A percentile compares a stretch with the other conserved stretches of the same genome.
Conservation (phyloP, 192 early-diverging fungal genomes). For the Mortierella hygrophila region DNA sequence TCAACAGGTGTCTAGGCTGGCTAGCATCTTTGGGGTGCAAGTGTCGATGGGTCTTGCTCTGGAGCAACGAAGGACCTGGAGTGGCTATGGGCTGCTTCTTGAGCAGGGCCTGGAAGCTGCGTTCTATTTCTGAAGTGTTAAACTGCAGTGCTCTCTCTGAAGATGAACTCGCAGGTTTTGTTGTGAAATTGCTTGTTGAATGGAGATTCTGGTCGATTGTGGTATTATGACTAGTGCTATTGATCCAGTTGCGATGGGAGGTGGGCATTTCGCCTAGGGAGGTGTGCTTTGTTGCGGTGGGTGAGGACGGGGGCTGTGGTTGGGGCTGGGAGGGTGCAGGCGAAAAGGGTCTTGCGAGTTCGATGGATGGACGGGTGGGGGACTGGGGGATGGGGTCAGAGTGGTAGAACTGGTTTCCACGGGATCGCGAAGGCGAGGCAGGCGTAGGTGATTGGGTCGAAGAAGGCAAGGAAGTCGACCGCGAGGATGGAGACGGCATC, state of each 20-base stretch:
- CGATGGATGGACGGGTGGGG: conserved; percentile 10
- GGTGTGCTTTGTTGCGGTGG: conserved; percentile 1
- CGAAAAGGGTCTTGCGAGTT: background rate
- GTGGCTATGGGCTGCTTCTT: conserved; percentile 45
- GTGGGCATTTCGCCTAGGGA: background rate
- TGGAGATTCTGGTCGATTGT: background rate
- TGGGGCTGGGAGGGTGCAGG: background rate
- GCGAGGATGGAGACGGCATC: conserved; percentile 1
- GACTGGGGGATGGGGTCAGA: conserved; percentile 37
- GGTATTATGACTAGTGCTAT: background rate
- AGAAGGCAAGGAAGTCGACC: background rate
- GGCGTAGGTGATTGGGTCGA: background rate
- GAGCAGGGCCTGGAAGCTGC: conserved; percentile 40
- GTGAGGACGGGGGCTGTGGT: conserved; percentile 3
- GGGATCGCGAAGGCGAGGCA: background rate
- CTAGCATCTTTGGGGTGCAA: conserved; percentile 5
- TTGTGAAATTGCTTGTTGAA: background rate
- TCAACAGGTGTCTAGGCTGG: conserved; percentile 21
- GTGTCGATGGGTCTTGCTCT: conserved; percentile 6
- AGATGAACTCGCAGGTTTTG: background rate
- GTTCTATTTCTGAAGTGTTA: conserved; percentile 45
- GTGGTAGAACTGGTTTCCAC: conserved; percentile 19
- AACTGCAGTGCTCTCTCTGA: conserved; percentile 18
- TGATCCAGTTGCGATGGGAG: background rate
- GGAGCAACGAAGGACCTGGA: conserved; percentile 19